A percentile compares a stretch with the other conserved stretches of the same genome.
These are phyloP conservation scores for Talaromyces sp. DNA, from an alignment of 2,329 filamentous ascomycete species.

Conservation along the genomic window DNA sequence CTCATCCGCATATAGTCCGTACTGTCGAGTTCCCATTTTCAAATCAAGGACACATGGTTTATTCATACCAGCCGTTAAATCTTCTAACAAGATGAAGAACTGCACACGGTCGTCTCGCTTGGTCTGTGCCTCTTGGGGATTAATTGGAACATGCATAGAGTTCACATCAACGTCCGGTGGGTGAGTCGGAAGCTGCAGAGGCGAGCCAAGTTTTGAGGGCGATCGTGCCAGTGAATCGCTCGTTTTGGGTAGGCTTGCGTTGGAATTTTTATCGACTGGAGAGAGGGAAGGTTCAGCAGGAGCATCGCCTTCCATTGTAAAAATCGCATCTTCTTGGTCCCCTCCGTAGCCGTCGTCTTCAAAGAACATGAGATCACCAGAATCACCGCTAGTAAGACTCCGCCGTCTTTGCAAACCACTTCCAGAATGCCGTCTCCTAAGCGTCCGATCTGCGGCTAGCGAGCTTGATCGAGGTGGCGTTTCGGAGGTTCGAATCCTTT, in stretches of 20 bases:
- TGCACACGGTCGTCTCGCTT: slow-evolving; percentile 62
- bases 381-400: slow-evolving; percentile 63
- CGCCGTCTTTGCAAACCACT: slow-evolving; percentile 77
- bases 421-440: slow-evolving; percentile 74
- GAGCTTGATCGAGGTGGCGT: slow-evolving; percentile 43
- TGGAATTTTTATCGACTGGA: background rate
- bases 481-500: slow-evolving; percentile 30
- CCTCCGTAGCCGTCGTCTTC: slow-evolving; percentile 83
- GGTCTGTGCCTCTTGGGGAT: slow-evolving; percentile 69
- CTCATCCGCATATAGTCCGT: slow-evolving; percentile 82
- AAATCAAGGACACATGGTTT: slow-evolving; percentile 93
- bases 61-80: slow-evolving; percentile 94
- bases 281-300: slow-evolving; percentile 7
- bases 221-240: background rate
- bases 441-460: slow-evolving; percentile 25
- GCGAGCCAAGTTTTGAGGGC: background rate
- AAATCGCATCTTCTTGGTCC: slow-evolving; percentile 68
- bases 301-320: slow-evolving; percentile 61
- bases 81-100: slow-evolving; percentile 89
- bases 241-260: background rate
- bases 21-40: slow-evolving; percentile 98
- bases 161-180: slow-evolving; percentile 14
- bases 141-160: slow-evolving; percentile 51
- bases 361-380: slow-evolving; percentile 82
- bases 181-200: slow-evolving; percentile 2